Conservation (phyloP, 129 eudicot species). For the Scalesia atractyloides region DNA sequence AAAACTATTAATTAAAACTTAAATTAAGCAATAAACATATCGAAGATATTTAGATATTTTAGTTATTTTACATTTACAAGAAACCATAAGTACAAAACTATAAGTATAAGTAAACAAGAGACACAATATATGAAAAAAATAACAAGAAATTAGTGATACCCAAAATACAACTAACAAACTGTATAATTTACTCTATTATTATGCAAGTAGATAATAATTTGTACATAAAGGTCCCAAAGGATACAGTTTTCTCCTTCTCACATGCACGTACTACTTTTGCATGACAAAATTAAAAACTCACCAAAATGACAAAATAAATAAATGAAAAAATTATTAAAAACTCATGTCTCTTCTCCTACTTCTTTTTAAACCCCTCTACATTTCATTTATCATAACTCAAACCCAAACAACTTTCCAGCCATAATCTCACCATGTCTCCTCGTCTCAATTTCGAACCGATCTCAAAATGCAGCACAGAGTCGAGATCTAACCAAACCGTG, state of each 20-base stretch:
- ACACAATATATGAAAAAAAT: no score
- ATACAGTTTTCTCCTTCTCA: slow-evolving; percentile 22
- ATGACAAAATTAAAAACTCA: slow-evolving; percentile 6
- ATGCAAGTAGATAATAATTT: no score
- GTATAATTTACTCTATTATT: no score
- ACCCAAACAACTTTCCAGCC: slow-evolving; percentile 33
- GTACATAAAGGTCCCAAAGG: not conserved
- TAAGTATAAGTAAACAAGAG: no score
- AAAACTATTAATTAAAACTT: no score
- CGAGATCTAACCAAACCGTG: slow-evolving; percentile 54
- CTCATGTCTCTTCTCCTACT: slow-evolving; percentile 29
- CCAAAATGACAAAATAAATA: not conserved
- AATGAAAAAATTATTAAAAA: not conserved
- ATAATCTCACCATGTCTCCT: slow-evolving; percentile 37
- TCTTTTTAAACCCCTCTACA: slow-evolving; percentile 38
- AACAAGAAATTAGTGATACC: no score
- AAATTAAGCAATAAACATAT: no score
- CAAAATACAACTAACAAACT: no score
- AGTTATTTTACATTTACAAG: no score
- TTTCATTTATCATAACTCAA: slow-evolving; percentile 31
- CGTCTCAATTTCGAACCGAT: slow-evolving; percentile 49
- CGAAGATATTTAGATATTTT: no score
- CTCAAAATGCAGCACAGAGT: slow-evolving; percentile 42
- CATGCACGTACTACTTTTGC: slow-evolving; percentile 38
- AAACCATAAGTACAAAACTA: no score